Base-by-base conservation (phyloP, 108 stramenopile species). In the Cylindrotheca fusiformis region DNA sequence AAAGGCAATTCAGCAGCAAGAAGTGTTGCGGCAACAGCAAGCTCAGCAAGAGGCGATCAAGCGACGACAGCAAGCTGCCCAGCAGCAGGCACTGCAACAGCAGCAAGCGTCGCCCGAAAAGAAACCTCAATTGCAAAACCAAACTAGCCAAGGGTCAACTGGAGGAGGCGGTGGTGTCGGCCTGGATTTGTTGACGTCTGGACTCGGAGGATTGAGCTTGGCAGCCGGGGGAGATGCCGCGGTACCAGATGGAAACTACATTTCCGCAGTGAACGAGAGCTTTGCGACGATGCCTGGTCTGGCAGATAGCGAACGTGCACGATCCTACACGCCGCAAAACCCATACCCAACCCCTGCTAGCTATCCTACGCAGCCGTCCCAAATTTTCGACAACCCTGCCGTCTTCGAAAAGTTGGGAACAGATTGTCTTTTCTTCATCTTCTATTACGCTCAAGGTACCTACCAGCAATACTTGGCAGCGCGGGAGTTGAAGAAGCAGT, bases 401-500 rank as follows among this genome's bases (percentile, higher is more conserved):
- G 74, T 98, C 27, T 97, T 98, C 63, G 96, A 98, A 69, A 97
- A 96, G 77, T 69, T 98, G 18, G 93, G 93, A 45, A 86, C 91
- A 21, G 99, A 99, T 80, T 90, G 90, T n/a, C 79, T 98, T n/a
- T 99, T 99, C 79, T 97, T 98, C 68, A 95, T 97, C 69, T 99
- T 99, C 71, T 98, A 99, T 81, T 97, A 97, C 71, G 82, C 94
- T 52, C 99, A 98, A 66, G 97, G 96, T 20, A 98, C 97, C 5
- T 96, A 97, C 74, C 95, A 95, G 63, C 99, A 99, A 69, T 97
- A 97, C 68, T 77, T 99, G 51, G 99, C 99, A 0, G 99, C 99
- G 1, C 77, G 91, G 1, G 96, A 98, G 68, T 80, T 99, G 71
- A 98, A 97, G 81, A 94, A 95, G 69, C 96, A 97, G 65, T 90